Conservation (phyloP, 257 asterid genomes). For the Cinchona pubescens region DNA sequence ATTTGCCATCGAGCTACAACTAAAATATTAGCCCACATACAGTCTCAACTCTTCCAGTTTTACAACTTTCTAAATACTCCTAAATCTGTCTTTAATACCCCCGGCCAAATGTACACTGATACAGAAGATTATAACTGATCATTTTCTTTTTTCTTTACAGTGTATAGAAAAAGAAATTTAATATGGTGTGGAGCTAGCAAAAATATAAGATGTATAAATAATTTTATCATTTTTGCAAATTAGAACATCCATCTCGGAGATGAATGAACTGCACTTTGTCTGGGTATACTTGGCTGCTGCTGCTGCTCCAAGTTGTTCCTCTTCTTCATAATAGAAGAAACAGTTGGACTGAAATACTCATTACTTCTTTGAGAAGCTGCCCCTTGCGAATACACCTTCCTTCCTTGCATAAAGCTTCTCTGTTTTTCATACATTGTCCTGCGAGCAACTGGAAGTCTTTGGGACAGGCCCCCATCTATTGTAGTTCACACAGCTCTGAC, state of each 20-base stretch:
- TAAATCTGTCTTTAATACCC: too few relatives aligned
- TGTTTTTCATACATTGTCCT: constrained; percentile 63
- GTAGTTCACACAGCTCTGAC: constrained; percentile 88
- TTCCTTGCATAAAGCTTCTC: constrained; percentile 57
- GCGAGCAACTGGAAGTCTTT: constrained; percentile 50
- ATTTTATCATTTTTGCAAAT: neutral
- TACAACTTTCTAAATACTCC: too few relatives aligned
- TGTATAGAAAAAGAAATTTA: constrained; percentile 12
- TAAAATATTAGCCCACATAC: too few relatives aligned
- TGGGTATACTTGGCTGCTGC: constrained; percentile 48
- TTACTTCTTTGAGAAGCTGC: constrained; percentile 80
- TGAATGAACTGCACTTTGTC: constrained; percentile 58
- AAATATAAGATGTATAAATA: constrained; percentile 13
- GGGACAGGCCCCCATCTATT: constrained; percentile 77
- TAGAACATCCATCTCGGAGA: constrained; percentile 88
- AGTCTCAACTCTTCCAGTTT: too few relatives aligned
- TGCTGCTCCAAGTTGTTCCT: constrained; percentile 63
- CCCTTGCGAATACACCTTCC: constrained; percentile 82
- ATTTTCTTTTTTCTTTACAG: too few relatives aligned
- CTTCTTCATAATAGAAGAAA: constrained; percentile 89
- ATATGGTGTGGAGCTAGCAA: constrained; percentile 10
- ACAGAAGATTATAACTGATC: too few relatives aligned
- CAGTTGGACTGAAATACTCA: constrained; percentile 87
- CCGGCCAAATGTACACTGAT: too few relatives aligned
- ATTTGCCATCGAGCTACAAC: too few relatives aligned